Conservation (phyloP, 1,139 yeast species). For the Pichia cactophila region DNA sequence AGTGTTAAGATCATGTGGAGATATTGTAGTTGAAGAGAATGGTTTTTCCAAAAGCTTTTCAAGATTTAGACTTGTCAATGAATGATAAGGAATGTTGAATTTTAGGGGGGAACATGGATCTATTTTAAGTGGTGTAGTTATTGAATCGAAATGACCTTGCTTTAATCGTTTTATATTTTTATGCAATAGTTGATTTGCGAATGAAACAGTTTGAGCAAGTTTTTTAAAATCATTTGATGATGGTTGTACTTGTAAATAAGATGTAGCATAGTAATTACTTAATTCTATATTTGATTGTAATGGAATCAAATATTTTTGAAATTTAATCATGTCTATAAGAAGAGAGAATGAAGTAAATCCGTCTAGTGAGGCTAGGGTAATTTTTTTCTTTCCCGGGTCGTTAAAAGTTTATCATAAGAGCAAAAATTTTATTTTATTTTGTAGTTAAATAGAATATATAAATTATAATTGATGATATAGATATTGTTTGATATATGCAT, state of each 20-base stretch:
- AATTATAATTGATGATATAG: not conserved
- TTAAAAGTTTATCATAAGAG: not conserved
- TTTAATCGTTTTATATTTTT: not conserved
- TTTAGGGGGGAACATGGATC: conserved; percentile 3
- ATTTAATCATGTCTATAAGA: not conserved
- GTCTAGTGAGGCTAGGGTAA: not conserved
- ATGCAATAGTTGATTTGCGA: conserved; percentile 2
- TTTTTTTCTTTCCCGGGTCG: too few species aligned
- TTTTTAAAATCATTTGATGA: not conserved
- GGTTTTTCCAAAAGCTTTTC: not conserved
- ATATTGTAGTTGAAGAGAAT: conserved; percentile 5
- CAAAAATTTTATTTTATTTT: too few species aligned
- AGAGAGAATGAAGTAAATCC: not conserved
- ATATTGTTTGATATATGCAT: not conserved
- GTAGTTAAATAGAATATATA: not conserved
- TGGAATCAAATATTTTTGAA: conserved; percentile 10
- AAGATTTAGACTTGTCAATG: conserved; percentile 10
- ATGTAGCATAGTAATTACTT: conserved; percentile 2
- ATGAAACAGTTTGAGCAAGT: conserved; percentile 5
- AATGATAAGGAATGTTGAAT: conserved; percentile 20
- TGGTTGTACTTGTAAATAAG: conserved; percentile 1
- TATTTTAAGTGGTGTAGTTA: not conserved
- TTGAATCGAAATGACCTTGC: conserved; percentile 9
- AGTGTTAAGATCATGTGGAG: conserved; percentile 15
- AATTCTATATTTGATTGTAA: conserved; percentile 1